Evolutionary conservation across 108 stramenopile species (phyloP), one percentile per base, ranked within the genome.

Genomic region (Nitzschia palea): DNA sequence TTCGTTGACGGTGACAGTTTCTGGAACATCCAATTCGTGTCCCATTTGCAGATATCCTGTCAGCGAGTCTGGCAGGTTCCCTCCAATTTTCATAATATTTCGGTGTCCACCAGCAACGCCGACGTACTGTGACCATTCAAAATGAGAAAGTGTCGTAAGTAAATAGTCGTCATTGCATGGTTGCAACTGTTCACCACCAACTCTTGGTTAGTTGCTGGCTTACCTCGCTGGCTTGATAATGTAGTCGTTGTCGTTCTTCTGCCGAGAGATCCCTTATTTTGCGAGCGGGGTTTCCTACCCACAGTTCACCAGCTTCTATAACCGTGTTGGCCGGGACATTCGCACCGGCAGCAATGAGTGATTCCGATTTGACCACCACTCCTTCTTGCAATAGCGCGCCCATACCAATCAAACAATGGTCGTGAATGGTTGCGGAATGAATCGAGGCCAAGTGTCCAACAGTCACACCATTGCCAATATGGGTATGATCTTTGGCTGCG

Each of bases 361-460:
- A 78, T 55, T 90, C 87, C 20, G 67, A 53, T 34, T 83, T 72
- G 15, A 95, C 80, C 1, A 79, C 57, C 33, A 72, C 75, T 6
- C 86, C 86, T 44, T 85, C 82, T 47, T 75, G 77, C 12, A 95
- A 37, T 51, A 90, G 63, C 17, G 76, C 57, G 55, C 94, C 94
- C 94, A 95, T 95, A 3, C 65, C 92, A 62, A 95, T 90, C 70
- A 95, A 79, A 58, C 74, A 85, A 63, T 86, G 67, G 72, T 95
- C 91, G 5, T 80, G 81, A 17, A 95, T 74, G 8, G 79, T 90
- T 23, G 89, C 89, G 10, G 86, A 86, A 71, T 91, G 85, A 42
- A 95, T 89, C 23, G 85, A 82, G 6, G 91, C 94, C 53, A 81
- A 71, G 58, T 95, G 94, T 20, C 94, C 91, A 0, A 95, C 73